These are phyloP conservation scores for Boletellus emodensis DNA, from an alignment of 768 basidiomycete species.

Conservation along the genomic window DNA sequence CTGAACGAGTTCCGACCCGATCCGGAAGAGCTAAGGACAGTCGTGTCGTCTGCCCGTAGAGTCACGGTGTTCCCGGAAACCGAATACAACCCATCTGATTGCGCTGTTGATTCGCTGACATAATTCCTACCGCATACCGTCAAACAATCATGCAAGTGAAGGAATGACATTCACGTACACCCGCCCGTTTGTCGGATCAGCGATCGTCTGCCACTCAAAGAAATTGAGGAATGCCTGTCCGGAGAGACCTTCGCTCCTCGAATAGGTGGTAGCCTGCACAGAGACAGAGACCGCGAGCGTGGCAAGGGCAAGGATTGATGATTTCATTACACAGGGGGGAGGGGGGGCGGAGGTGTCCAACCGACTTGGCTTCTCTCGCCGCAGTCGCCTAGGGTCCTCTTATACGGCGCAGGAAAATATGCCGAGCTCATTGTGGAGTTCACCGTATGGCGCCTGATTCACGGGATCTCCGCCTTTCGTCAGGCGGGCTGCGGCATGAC, in stretches of 20 bases:
- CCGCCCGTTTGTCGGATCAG: constrained; percentile 35
- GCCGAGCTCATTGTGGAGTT: neutral
- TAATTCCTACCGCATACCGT: constrained; percentile 34
- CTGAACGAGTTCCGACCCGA: constrained; percentile 38
- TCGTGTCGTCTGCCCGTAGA: constrained; percentile 32
- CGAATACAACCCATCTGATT: constrained; percentile 53
- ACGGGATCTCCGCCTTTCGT: neutral
- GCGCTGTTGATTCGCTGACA: constrained; percentile 45
- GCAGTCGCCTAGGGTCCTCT: neutral
- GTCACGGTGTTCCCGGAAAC: constrained; percentile 40
- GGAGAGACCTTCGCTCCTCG: constrained; percentile 39
- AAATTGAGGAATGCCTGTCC: constrained; percentile 48
- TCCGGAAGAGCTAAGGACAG: constrained; percentile 26
- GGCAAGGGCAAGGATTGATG: constrained; percentile 2
- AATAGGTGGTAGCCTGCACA: constrained; percentile 42
- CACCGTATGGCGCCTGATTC: neutral
- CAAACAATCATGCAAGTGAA: neutral
- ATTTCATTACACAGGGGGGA: constrained; percentile 1
- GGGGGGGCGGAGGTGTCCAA: neutral
- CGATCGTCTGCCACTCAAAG: constrained; percentile 26
- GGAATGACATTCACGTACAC: constrained; percentile 17
- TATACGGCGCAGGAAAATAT: constrained; percentile 5
- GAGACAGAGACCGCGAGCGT: constrained; percentile 4
- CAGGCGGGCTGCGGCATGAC: neutral
- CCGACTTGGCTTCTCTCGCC: neutral